Conservation (phyloP, 2,329 filamentous ascomycete genomes). For the Aspergillus proliferans region DNA sequence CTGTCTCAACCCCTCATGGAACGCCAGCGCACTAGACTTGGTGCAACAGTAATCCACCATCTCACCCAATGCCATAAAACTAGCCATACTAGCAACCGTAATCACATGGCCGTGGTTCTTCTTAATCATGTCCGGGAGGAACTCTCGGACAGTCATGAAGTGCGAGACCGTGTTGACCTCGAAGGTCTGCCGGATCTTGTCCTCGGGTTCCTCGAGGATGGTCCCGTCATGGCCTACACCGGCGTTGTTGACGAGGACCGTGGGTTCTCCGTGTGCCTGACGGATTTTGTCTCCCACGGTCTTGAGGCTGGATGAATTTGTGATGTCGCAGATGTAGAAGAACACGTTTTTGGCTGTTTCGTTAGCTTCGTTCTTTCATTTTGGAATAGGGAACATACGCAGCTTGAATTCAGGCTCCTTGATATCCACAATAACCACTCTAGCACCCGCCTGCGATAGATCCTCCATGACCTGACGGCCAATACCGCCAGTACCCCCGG, state of each 20-base stretch:
- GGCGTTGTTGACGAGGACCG: slow-evolving; percentile 47
- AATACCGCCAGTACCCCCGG: slow-evolving; percentile 34
- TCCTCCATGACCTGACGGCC: slow-evolving; percentile 32
- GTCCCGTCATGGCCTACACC: slow-evolving; percentile 43
- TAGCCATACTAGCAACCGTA: slow-evolving; percentile 50
- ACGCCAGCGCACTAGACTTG: slow-evolving; percentile 48
- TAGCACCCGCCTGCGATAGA: slow-evolving; percentile 21
- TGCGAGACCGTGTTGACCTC: slow-evolving; percentile 49
- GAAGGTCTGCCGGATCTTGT: slow-evolving; percentile 43
- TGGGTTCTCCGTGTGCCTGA: slow-evolving; percentile 36
- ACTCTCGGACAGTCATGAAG: slow-evolving; percentile 47
- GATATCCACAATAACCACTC: slow-evolving; percentile 33
- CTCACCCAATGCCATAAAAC: slow-evolving; percentile 42
- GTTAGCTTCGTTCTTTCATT: neutral
- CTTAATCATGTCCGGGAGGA: slow-evolving; percentile 47
- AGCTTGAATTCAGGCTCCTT: slow-evolving; percentile 26
- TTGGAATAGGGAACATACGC: slow-evolving; percentile 12
- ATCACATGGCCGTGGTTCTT: slow-evolving; percentile 52
- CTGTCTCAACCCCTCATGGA: slow-evolving; percentile 46
- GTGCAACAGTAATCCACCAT: slow-evolving; percentile 50
- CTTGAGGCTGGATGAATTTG: slow-evolving; percentile 25
- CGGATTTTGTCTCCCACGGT: slow-evolving; percentile 35
- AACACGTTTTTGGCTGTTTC: slow-evolving; percentile 23
- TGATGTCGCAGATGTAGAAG: slow-evolving; percentile 36
- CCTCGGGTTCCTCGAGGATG: slow-evolving; percentile 43